Percentiles rank a stretch among this genome's conserved stretches.
These are phyloP conservation scores for Wickerhamiella occidentalis DNA, from an alignment of 805 yeast species.

Conservation along the genomic window DNA sequence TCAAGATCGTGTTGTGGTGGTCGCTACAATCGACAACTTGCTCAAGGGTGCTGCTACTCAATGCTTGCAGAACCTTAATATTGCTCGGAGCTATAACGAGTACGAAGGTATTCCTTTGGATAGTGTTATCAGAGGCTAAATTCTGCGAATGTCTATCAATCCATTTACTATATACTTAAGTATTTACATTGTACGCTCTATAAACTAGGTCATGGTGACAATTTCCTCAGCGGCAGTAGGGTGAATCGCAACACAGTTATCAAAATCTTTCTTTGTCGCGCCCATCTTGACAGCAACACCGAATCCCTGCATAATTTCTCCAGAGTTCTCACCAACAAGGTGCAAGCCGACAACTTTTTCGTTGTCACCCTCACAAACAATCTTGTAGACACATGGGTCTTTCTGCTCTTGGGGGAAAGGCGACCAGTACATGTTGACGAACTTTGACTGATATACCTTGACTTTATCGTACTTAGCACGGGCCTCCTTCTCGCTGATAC, in stretches of 20 bases:
- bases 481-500: conserved; percentile 72
- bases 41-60: conserved; percentile 98
- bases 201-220: conserved; percentile 54
- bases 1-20: conserved; percentile 82
- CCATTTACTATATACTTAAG: too few relatives aligned
- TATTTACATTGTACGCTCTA: background rate
- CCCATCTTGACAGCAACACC: conserved; percentile 99
- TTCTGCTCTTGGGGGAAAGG: conserved; percentile 56
- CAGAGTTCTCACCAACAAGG: conserved; percentile 77
- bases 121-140: conserved; percentile 14
- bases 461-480: conserved; percentile 58
- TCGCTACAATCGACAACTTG: conserved; percentile 90
- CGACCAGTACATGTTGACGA: conserved; percentile 88
- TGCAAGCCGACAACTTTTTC: conserved; percentile 96
- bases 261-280: conserved; percentile 93
- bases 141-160: too few relatives aligned
- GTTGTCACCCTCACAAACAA: conserved; percentile 62
- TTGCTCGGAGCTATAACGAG: conserved; percentile 82
- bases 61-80: conserved; percentile 89
- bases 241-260: conserved; percentile 92
- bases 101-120: conserved; percentile 80
- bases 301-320: conserved; percentile 94
- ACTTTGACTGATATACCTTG: conserved; percentile 70
- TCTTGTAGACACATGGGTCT: conserved; percentile 77
- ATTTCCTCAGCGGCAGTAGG: conserved; percentile 98